Evolutionary conservation across 2,329 filamentous ascomycete species (phyloP), one percentile per base, ranked within the genome.

Genomic region (Trichoderma endophyticum): DNA sequence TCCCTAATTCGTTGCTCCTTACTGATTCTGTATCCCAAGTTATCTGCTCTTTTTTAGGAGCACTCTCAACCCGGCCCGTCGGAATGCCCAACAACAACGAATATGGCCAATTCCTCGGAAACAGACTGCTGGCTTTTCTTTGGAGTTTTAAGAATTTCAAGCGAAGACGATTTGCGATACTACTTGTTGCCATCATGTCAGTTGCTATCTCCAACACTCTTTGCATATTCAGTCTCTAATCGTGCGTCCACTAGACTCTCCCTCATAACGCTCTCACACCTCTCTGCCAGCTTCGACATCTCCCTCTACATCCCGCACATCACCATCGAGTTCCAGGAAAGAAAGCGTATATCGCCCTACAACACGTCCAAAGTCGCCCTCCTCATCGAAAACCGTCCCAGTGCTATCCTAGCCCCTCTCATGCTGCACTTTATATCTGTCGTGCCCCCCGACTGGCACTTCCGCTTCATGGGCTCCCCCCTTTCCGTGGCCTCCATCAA

Each of bases 381-480:
- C 12, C 81, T 89, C 24, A 84, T 89, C 73, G 87, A 89, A 77
- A 85, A 85, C 78, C 84, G 87, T 1, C 76, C 84, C 2, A 81
- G 82, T 43, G 82, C 86, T 3, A 80, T 84, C 73, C 83, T 89
- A 56, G 86, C 86, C 3, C 86, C 87, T 1, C 80, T 88, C 51
- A 80, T 88, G 78, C 81, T 88, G 28, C 87, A 89, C 77, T 87
- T 88, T 80, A 88, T 88, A 74, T 81, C 84, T 4, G 85, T 88
- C 24, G 84, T 89, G 2, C 87, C 87, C 5, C 84, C 86, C 1
- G 86, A 88, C 79, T 89, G 87, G 87, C 84, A 83, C 34, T 87
- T 88, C 80, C 83, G 83, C 54, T 88, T 88, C 81, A 86, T 88
- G 82, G 86, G 87, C 69, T 86, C 84, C 15, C 34, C 77, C 26